Conservation (phyloP, 305 asterid genomes). For the Fraxinus latifolia region DNA sequence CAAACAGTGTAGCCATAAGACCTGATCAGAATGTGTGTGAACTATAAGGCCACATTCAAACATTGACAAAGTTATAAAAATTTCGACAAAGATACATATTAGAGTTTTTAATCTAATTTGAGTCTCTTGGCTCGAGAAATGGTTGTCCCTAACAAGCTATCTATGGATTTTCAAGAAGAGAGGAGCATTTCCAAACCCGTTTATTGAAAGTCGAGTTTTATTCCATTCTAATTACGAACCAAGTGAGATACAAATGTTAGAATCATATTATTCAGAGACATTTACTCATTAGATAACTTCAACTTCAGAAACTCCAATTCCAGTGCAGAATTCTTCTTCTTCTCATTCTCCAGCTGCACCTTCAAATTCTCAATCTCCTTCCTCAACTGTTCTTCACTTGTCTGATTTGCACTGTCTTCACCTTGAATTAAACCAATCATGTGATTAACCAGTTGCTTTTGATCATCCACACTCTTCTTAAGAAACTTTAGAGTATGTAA, state of each 20-base stretch:
- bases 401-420: slow-evolving; percentile 33
- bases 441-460: slow-evolving; percentile 43
- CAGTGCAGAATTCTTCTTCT: slow-evolving; percentile 43
- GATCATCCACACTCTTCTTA: slow-evolving; percentile 61
- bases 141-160: neutral
- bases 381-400: slow-evolving; percentile 46
- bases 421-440: slow-evolving; percentile 42
- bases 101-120: neutral
- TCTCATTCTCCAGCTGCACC: slow-evolving; percentile 53
- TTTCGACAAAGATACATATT: neutral
- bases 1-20: neutral
- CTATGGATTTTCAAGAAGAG: neutral
- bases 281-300: slow-evolving; percentile 34
- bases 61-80: neutral
- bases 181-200: neutral
- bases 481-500: slow-evolving; percentile 39
- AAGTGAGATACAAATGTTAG: neutral
- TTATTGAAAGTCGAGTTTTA: neutral
- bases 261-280: neutral
- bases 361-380: slow-evolving; percentile 43
- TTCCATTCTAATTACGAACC: neutral
- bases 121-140: neutral
- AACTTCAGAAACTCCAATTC: slow-evolving; percentile 55
- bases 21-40: neutral
- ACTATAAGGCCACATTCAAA: neutral